Evolutionary conservation across 2,329 filamentous ascomycete species (phyloP), one percentile per base, ranked within the genome.

Genomic region (Clonostachys chloroleuca): DNA sequence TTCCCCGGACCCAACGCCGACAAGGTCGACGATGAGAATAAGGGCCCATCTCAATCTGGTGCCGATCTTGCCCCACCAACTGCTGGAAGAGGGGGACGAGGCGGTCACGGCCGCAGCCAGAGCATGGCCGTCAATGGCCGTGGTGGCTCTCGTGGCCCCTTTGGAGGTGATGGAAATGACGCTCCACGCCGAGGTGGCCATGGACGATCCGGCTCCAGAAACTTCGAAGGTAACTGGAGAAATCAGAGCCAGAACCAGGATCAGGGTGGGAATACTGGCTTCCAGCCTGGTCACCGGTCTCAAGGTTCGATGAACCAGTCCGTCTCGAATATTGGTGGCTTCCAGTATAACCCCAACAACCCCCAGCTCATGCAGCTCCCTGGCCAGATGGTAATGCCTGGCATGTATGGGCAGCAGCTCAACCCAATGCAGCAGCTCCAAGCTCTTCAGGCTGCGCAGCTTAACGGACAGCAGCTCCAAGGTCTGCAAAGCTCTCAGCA

Each of bases 151-250:
- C 84, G 87, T 50, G 84, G 86, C 53, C 9, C 24, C 24, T 40
- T 37, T 18, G 83, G 81, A 44, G 57, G 67, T 53, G 89, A 91
- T 66, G 65, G 62, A 41, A 62, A 54, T 51, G 89, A 94, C 55
- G 87, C 91, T 62, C 77, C 89, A 51, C 87, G 89, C 56, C 84
- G 86, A 57, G 88, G 87, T 40, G 86, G 89, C 48, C 94, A 99
- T 64, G 85, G 81, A 53, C 83, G 94, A 52, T 86, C 85, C 34
- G 82, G 82, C 12, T 99, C 94, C 20, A 84, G 94, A 53, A 99
- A 97, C 70, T 97, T 97, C 61, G 94, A 99, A 56, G 86, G 92
- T 59, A 99, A 99, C 70, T 99, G 94, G 94, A 88, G 94, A 59
- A 95, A 91, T 60, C 92, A 88, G 56, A 61, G 61, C 55, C 75